A percentile compares a stretch with the other conserved stretches of the same genome.
These are phyloP conservation scores for Pyrenophora graminea DNA, from an alignment of 2,329 filamentous ascomycete species.

Conservation along the genomic window DNA sequence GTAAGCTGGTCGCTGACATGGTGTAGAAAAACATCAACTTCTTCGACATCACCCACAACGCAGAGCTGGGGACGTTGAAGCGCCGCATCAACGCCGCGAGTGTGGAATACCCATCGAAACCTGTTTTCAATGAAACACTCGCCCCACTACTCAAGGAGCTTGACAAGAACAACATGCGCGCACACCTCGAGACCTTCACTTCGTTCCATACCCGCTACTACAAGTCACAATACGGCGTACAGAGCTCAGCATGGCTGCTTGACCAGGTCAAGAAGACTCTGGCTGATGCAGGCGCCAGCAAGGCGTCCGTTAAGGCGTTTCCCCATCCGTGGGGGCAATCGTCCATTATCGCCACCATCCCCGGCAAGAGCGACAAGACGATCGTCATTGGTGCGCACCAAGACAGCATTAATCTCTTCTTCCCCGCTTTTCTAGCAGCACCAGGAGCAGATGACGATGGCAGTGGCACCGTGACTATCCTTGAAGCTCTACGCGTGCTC, in stretches of 20 bases:
- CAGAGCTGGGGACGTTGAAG: constrained; percentile 61
- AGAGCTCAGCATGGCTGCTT: constrained; percentile 88
- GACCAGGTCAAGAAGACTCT: constrained; percentile 74
- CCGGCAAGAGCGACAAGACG: constrained; percentile 81
- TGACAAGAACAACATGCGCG: constrained; percentile 74
- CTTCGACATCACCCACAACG: constrained; percentile 87
- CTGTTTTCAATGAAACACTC: constrained; percentile 68
- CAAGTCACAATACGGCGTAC: constrained; percentile 74
- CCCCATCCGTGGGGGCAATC: constrained; percentile 85
- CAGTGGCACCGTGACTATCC: constrained; percentile 88
- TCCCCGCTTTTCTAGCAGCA: constrained; percentile 80
- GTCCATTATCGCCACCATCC: constrained; percentile 89
- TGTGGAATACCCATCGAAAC: constrained; percentile 69
- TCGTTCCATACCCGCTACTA: constrained; percentile 83
- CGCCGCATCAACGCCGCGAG: constrained; percentile 41
- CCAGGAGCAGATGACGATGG: constrained; percentile 97
- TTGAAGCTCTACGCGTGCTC: constrained; percentile 84
- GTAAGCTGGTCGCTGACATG: constrained; percentile 23
- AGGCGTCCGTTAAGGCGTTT: constrained; percentile 74
- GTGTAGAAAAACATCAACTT: constrained; percentile 78
- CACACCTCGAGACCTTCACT: constrained; percentile 77
- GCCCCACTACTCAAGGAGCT: constrained; percentile 69
- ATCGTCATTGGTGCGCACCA: constrained; percentile 87
- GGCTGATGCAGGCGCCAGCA: constrained; percentile 69
- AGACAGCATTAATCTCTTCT: constrained; percentile 83